Evolutionary conservation across 495 filamentous ascomycete species (phyloP), one percentile per base, ranked within the genome.

Genomic region (Trichoderma orchidacearum): DNA sequence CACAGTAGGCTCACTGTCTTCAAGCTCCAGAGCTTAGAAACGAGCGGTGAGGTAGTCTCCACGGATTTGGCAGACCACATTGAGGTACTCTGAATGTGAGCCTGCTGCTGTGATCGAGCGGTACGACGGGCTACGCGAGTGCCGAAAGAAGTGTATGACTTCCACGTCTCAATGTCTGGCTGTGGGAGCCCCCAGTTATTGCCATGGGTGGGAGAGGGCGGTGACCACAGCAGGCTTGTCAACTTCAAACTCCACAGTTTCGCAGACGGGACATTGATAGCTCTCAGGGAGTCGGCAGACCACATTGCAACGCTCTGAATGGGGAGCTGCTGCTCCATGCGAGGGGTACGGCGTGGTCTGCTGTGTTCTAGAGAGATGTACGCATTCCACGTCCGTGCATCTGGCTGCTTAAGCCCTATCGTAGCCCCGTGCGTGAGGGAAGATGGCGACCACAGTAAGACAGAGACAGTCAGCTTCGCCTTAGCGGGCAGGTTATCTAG

Each of bases 161-260:
- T 41, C 36, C 36, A 41, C 13, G 1, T 17, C 36, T 41, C n/a
- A 17, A 41, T 21, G 21, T 41, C 36, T 8, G 36, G 36, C 36
- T 41, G 36, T n/a, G 36, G 36, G 21, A 41, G 36, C 6, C 41
- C 21, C 21, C 13, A 17, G 1, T 18, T 7, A 7, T 18, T 18
- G 21, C 21, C 12, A 11, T 11, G 41, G 15, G 41, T 7, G 21
- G 8, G 21, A 27, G 41, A 35, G 15, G 54, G 32, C 12, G 51
- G 34, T 21, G 53, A 18, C 66, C 66, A 68, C 35, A 68, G 50
- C 36, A 54, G 29, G 34, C 59, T 7, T 0, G 2, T 30, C 36
- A 18, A n/a, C n/a, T 41, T 41, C 36, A 41, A 41, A 17, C 36
- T 18, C 36, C 36, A 41, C 36, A 41, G 13, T 2, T 41, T 41